Evolutionary conservation across 208 protist species (phyloP).

Genomic region (Trypanosoma melophagium): DNA sequence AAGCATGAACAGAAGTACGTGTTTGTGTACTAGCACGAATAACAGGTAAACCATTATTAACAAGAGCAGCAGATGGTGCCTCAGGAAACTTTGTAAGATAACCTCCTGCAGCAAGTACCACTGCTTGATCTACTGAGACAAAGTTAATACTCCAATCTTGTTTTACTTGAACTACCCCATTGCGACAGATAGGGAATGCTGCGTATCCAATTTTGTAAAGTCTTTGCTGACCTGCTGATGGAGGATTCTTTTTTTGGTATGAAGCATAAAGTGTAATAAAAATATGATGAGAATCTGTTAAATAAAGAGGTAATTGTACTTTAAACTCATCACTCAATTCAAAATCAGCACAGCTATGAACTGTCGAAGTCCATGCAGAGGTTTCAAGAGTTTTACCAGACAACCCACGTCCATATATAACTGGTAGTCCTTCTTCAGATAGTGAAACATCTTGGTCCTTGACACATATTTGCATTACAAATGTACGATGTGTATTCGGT

Average conservation of each 20-base stretch:
- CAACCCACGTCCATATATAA: conserved; percentile 80
- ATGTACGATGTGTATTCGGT: conserved; percentile 73
- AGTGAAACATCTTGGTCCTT: conserved; percentile 76
- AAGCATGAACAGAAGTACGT: conserved; percentile 81
- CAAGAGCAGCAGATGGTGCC: conserved; percentile 41
- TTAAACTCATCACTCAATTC: conserved; percentile 86
- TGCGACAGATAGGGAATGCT: conserved; percentile 65
- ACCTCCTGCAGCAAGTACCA: conserved; percentile 60
- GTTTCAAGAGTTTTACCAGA: conserved; percentile 71
- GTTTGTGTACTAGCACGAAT: conserved; percentile 53
- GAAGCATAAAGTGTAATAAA: conserved; percentile 85
- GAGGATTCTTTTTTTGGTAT: conserved; percentile 51
- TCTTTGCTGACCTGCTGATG: conserved; percentile 40
- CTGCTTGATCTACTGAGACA: conserved; percentile 65
- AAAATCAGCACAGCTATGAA: conserved; percentile 56
- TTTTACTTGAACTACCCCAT: conserved; percentile 69
- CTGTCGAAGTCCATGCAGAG: conserved; percentile 57
- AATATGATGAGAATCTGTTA: conserved; percentile 80
- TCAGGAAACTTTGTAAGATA: conserved; percentile 80
- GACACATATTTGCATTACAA: conserved; percentile 75
- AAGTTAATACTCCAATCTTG: conserved; percentile 72
- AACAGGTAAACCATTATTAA: conserved; percentile 74
- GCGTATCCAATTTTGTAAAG: conserved; percentile 75
- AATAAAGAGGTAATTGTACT: conserved; percentile 82
- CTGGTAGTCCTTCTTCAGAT: conserved; percentile 54